These are phyloP conservation scores for Colletotrichum higginsianum DNA, from an alignment of 2,329 filamentous ascomycete genomes.

Conservation along the genomic window DNA sequence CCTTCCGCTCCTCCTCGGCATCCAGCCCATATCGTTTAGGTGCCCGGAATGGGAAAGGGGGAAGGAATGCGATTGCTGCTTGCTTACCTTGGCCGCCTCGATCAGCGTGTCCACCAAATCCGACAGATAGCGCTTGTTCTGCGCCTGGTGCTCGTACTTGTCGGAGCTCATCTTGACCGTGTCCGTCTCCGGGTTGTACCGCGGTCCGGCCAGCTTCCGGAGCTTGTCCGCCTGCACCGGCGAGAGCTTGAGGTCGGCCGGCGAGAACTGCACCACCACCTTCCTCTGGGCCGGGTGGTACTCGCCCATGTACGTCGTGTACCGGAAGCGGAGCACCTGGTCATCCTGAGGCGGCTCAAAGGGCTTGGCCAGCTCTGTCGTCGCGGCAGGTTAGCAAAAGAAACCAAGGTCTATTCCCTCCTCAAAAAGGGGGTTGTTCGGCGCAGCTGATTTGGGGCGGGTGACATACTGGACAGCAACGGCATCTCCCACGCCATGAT, in stretches of 20 bases:
- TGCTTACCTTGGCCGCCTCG: conserved; percentile 76
- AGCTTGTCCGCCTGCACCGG: conserved; percentile 82
- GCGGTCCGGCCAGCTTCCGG: conserved; percentile 86
- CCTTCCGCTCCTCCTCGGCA: background rate
- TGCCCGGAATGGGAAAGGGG: background rate
- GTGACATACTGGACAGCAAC: conserved; percentile 81
- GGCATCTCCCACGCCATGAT: conserved; percentile 97
- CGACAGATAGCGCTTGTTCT: conserved; percentile 96
- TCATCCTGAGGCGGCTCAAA: conserved; percentile 79
- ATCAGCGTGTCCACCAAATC: conserved; percentile 83
- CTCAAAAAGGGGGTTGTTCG: background rate
- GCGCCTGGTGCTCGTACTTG: conserved; percentile 87
- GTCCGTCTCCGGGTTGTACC: conserved; percentile 89
- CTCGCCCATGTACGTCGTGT: conserved; percentile 97
- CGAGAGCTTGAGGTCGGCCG: conserved; percentile 79
- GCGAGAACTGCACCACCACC: conserved; percentile 92
- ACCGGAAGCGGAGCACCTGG: conserved; percentile 90
- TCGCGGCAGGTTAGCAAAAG: conserved; percentile 40
- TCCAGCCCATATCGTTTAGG: background rate
- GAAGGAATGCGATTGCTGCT: background rate
- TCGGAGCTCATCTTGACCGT: conserved; percentile 93
- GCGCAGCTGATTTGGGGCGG: background rate
- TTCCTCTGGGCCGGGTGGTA: conserved; percentile 92
- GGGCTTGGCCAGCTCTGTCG: conserved; percentile 83
- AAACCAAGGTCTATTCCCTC: background rate